Base-by-base conservation (phyloP, 2,329 filamentous ascomycete genomes). In the Aspergillus aculeatus region DNA sequence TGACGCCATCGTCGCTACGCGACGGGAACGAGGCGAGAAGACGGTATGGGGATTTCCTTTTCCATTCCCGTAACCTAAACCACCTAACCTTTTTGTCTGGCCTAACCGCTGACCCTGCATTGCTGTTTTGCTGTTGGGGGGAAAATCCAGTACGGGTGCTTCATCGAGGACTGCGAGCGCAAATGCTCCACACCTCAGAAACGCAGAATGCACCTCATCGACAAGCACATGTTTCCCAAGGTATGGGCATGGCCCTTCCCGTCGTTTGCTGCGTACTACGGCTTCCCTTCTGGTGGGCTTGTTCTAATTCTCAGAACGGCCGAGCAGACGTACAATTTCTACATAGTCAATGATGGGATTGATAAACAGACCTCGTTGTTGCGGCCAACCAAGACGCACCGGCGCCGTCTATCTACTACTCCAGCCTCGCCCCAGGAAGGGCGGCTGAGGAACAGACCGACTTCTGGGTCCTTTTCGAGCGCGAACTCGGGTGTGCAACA, bases 191-290 rank as follows among this genome's bases (percentile, higher is more conserved):
- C 90, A 4, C 87, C 89, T 31, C 87, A 91, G 69, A 98, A 96
- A 76, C 86, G 95, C 49, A 84, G 91, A 35, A 86, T 91, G 73
- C 94, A 99, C 80, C 82, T 96, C 65, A 91, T 96, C 66, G 93
- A 96, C 80, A 97, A 96, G 78, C 95, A 99, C 76, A 84, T 89
- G 78, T 99, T 95, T 71, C 94, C 93, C 11, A 87, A 86, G 72
- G 80, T 81, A 70, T 62, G 24, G 12, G 32, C 11, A 12, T 35
- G 5, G 14, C 14, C 32, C 14, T 14, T 14, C 32, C 32, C 10
- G 26, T 29, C 26, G 32, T 35, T 16, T 35, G 32, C 14, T 16
- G 32, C 14, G 14, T 35, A 35, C 32, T 35, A 5, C 14, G 11
- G 32, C 11, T 5, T 35, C 10, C 5, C 54, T 6, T 38, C 35